These are phyloP conservation scores for Artemisia tridentata DNA, from an alignment of 129 eudicot genomes.

Conservation along the genomic window DNA sequence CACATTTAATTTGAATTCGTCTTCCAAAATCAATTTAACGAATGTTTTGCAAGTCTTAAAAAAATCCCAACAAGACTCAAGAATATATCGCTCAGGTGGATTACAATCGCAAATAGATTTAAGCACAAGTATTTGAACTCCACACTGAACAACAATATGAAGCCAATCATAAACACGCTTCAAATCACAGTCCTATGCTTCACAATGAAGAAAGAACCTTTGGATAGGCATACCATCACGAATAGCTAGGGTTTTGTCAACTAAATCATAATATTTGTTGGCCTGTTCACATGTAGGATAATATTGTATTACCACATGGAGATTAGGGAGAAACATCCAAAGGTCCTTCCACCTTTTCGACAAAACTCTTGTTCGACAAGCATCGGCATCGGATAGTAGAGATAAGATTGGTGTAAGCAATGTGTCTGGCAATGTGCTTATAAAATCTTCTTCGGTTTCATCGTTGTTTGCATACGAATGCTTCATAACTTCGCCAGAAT, in stretches of 20 bases:
- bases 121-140: conserved; percentile 20
- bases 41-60: neutral
- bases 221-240: conserved; percentile 15
- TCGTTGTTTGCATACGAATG: neutral
- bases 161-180: conserved; percentile 15
- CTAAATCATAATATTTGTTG: conserved; percentile 15
- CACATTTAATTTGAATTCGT: conserved; percentile 18
- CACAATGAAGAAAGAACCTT: conserved; percentile 19
- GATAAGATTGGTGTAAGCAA: neutral
- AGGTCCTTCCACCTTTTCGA: neutral
- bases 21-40: conserved; percentile 23
- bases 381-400: neutral
- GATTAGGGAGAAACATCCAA: neutral
- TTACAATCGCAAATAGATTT: neutral
- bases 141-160: neutral
- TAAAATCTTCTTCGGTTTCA: neutral
- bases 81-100: conserved; percentile 13
- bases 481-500: neutral
- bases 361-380: neutral
- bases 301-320: neutral
- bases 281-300: conserved; percentile 7
- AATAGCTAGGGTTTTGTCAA: conserved; percentile 18
- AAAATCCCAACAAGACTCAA: conserved; percentile 19
- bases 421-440: neutral
- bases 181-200: conserved; percentile 8